phyloP scores from a whole-genome alignment of 208 protist species.

The Trypanosoma cruzi region DNA sequence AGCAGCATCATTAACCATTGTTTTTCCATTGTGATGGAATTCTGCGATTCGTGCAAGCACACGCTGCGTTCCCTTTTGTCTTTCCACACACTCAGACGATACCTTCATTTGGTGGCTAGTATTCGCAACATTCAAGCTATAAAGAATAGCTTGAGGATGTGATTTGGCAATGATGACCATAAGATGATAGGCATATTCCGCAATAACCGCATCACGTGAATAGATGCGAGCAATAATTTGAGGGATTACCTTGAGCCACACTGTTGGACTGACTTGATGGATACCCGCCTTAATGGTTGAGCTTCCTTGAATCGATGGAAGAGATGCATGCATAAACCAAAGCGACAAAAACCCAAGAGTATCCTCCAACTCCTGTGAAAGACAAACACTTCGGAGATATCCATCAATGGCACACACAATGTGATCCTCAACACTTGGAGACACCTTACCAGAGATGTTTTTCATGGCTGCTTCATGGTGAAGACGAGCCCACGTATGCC shows the following conservation, averaged over 20 bases:
- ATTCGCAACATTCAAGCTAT: conserved; percentile 98
- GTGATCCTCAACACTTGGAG: conserved; percentile 52
- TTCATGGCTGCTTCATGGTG: conserved; percentile 89
- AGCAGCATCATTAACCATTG: conserved; percentile 94
- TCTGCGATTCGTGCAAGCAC: conserved; percentile 78
- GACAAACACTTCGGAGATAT: conserved; percentile 94
- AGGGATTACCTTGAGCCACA: conserved; percentile 99
- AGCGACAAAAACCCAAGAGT: conserved; percentile 98
- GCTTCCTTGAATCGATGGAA: conserved; percentile 58
- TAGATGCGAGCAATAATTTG: conserved; percentile 99
- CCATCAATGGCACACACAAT: conserved; percentile 91
- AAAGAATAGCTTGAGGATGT: conserved; percentile 99
- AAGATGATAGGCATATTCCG: conserved; percentile 93
- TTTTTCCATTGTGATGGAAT: conserved; percentile 82
- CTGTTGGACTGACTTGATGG: conserved; percentile 94
- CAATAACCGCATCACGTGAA: conserved; percentile 84
- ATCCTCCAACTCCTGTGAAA: conserved; percentile 95
- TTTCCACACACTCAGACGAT: conserved; percentile 53
- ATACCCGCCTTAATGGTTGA: conserved; percentile 87
- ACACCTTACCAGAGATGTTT: conserved; percentile 4
- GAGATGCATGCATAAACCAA: conserved; percentile 95
- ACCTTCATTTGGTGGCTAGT: conserved; percentile 41
- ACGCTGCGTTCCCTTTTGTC: conserved; percentile 72
- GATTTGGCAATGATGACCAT: conserved; percentile 94
- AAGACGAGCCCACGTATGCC: conserved; percentile 97